Conservation (phyloP, 1,284 basidiomycete species). For the Ceratobasidium sp. region DNA sequence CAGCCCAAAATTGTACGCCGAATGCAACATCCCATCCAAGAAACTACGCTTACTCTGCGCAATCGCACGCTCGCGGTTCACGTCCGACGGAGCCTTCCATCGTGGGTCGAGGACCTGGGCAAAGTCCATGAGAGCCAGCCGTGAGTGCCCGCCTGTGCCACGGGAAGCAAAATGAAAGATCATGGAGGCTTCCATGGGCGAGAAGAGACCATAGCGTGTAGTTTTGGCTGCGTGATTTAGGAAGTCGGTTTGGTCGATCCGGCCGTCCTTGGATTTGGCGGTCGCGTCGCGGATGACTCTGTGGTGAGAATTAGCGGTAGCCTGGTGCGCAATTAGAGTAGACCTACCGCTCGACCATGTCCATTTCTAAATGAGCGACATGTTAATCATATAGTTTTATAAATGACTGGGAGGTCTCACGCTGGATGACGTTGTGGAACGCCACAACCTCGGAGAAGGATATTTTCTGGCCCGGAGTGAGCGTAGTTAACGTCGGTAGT, state of each 20-base stretch:
- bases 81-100: slow-evolving; percentile 77
- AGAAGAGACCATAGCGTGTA: slow-evolving; percentile 91
- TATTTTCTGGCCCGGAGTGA: slow-evolving; percentile 88
- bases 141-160: slow-evolving; percentile 68
- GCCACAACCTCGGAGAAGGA: slow-evolving; percentile 95
- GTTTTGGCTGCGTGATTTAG: slow-evolving; percentile 75
- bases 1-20: slow-evolving; percentile 86
- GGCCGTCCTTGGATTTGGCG: slow-evolving; percentile 89
- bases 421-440: slow-evolving; percentile 92
- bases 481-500: slow-evolving; percentile 86
- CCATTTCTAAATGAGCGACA: slow-evolving; percentile 75
- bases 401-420: slow-evolving; percentile 57
- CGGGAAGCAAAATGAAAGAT: slow-evolving; percentile 95
- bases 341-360: slow-evolving; percentile 86
- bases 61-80: slow-evolving; percentile 52
- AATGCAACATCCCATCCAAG: slow-evolving; percentile 66
- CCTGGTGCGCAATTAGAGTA: not conserved
- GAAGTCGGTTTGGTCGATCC: slow-evolving; percentile 87
- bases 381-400: slow-evolving; percentile 44
- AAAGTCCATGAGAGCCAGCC: slow-evolving; percentile 87
- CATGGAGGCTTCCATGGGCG: slow-evolving; percentile 95
- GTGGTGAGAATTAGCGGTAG: slow-evolving; percentile 46
- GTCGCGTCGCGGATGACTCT: slow-evolving; percentile 88
- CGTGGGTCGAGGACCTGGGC: slow-evolving; percentile 87
- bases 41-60: slow-evolving; percentile 55